A percentile compares a stretch with the other conserved stretches of the same genome.
phyloP scores from a whole-genome alignment of 2,329 filamentous ascomycete genomes.

The Emergomyces africanus region DNA sequence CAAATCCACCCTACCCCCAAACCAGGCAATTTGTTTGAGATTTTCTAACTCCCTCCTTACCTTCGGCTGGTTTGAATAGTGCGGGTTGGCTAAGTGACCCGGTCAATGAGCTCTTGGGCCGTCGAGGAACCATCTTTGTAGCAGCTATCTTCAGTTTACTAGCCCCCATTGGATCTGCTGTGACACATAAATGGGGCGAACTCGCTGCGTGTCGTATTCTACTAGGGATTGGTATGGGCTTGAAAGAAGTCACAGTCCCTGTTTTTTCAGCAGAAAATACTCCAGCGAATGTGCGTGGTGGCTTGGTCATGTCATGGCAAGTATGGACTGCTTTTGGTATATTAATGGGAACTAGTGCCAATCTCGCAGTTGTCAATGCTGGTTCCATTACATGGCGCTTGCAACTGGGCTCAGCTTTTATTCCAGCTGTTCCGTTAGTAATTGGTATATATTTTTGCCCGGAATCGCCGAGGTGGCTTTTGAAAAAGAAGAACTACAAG shows the following conservation, averaged over 20 bases:
- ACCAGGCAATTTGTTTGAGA: slow-evolving; percentile 36
- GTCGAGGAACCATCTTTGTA: slow-evolving; percentile 52
- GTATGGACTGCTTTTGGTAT: slow-evolving; percentile 45
- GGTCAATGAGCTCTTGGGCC: slow-evolving; percentile 45
- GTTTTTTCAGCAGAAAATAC: slow-evolving; percentile 45
- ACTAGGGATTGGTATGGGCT: slow-evolving; percentile 49
- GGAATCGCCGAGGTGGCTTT: slow-evolving; percentile 53
- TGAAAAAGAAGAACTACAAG: slow-evolving; percentile 51
- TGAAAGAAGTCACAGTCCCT: slow-evolving; percentile 45
- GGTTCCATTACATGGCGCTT: slow-evolving; percentile 51
- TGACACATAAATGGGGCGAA: slow-evolving; percentile 47
- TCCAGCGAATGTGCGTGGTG: slow-evolving; percentile 42
- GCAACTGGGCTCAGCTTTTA: slow-evolving; percentile 51
- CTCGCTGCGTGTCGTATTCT: slow-evolving; percentile 44
- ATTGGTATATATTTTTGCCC: slow-evolving; percentile 49
- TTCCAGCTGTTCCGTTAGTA: slow-evolving; percentile 49
- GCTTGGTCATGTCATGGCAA: slow-evolving; percentile 44
- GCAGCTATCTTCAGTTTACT: slow-evolving; percentile 52
- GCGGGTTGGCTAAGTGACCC: slow-evolving; percentile 58
- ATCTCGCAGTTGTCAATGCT: slow-evolving; percentile 49
- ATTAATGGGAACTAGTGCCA: slow-evolving; percentile 54
- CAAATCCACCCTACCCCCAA: slow-evolving; percentile 43
- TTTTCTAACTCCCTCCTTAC: slow-evolving; percentile 39
- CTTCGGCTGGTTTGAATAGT: slow-evolving; percentile 40
- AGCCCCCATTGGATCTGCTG: slow-evolving; percentile 52